These are phyloP conservation scores for Alternaria ventricosa DNA, from an alignment of 2,329 filamentous ascomycete species.

Conservation along the genomic window DNA sequence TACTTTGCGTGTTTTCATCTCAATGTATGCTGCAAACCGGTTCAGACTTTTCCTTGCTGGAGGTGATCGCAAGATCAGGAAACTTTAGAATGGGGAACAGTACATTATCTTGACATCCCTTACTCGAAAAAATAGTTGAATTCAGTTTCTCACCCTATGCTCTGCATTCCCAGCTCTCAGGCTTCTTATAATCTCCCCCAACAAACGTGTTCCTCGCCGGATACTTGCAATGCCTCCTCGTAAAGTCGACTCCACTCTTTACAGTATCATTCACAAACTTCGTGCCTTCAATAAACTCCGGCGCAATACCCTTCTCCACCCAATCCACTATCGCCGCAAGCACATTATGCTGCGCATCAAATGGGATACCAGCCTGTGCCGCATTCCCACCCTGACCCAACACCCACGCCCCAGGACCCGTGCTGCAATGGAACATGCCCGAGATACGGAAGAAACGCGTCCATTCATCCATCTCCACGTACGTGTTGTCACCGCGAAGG, in stretches of 20 bases:
- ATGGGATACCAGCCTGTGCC: conserved; percentile 23
- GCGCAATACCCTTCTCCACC: conserved; percentile 51
- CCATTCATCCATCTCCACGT: conserved; percentile 36
- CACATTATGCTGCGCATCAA: conserved; percentile 21
- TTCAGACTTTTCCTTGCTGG: background rate
- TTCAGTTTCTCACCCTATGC: background rate
- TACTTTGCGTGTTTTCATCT: background rate
- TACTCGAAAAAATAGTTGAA: no score
- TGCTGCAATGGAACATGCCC: conserved; percentile 60
- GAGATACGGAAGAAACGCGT: conserved; percentile 59
- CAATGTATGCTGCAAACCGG: background rate
- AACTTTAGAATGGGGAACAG: background rate
- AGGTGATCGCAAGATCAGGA: background rate
- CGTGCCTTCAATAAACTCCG: conserved; percentile 42
- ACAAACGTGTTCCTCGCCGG: conserved; percentile 8
- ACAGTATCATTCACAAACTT: conserved; percentile 49
- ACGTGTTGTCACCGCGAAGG: conserved; percentile 28
- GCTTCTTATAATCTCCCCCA: conserved; percentile 35
- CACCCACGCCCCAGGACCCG: conserved; percentile 54
- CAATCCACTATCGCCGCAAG: conserved; percentile 54
- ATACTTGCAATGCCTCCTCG: conserved; percentile 55
- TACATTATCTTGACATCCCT: background rate
- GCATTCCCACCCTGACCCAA: conserved; percentile 35
- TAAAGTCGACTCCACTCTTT: conserved; percentile 51
- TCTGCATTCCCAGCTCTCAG: conserved; percentile 28